A percentile compares a stretch with the other conserved stretches of the same genome.
phyloP scores from a whole-genome alignment of 164 flowering plant species.

The Protea cynaroides region DNA sequence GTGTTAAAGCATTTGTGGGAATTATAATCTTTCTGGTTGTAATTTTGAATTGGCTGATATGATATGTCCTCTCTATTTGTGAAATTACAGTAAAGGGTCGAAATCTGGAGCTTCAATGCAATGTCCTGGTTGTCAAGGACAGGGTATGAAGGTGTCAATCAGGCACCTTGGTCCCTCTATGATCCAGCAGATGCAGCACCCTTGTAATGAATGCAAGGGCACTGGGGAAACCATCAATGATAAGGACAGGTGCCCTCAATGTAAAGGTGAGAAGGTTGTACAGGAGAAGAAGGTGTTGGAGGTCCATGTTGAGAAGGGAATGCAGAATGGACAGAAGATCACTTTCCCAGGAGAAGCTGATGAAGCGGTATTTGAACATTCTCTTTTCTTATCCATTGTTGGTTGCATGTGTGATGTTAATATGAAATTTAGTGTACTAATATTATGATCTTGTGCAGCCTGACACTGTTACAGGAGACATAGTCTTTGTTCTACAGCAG shows the following conservation, averaged over 20 bases:
- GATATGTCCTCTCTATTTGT: too few relatives aligned
- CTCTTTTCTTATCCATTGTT: too few relatives aligned
- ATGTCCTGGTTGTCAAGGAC: constrained; percentile 47
- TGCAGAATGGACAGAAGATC: constrained; percentile 52
- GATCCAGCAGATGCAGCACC: constrained; percentile 54
- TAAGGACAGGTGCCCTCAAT: constrained; percentile 41
- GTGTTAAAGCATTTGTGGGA: too few relatives aligned
- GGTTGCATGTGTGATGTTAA: too few relatives aligned
- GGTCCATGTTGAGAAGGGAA: constrained; percentile 48
- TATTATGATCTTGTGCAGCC: constrained; percentile 32
- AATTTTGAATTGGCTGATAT: too few relatives aligned
- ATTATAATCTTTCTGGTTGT: too few relatives aligned
- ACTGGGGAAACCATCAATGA: constrained; percentile 47
- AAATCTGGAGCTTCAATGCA: constrained; percentile 54
- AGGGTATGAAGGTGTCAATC: constrained; percentile 53
- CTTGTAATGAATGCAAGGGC: constrained; percentile 46
- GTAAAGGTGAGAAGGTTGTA: constrained; percentile 50
- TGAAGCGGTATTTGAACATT: constrained; percentile 30
- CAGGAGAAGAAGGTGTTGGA: constrained; percentile 49
- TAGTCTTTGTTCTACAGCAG: constrained; percentile 60
- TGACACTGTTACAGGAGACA: constrained; percentile 58
- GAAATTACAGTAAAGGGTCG: constrained; percentile 42
- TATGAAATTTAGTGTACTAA: too few relatives aligned
- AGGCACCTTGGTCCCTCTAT: constrained; percentile 55
- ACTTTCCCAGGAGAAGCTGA: constrained; percentile 61